Evolutionary conservation across 306 rosid species (phyloP).

Genomic region (Glycyrrhiza uralensis): DNA sequence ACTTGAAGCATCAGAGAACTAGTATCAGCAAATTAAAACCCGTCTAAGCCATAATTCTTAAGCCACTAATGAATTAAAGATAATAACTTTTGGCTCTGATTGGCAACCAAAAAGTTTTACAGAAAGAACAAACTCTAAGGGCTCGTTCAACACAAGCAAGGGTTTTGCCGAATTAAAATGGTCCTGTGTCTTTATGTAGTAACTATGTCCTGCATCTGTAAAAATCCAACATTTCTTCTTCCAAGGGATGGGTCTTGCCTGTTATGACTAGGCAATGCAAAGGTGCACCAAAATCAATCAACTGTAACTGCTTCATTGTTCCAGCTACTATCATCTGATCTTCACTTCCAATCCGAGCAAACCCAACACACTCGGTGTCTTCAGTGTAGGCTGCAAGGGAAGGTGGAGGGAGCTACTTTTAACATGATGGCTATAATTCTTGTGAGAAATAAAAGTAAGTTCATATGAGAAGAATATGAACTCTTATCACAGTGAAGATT

Average conservation of each 20-base stretch:
- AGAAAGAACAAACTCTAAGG: not conserved
- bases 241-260: constrained; percentile 85
- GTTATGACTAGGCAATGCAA: constrained; percentile 89
- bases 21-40: too few relatives aligned
- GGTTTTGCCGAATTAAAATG: not conserved
- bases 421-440: constrained; percentile 1
- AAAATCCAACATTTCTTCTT: constrained; percentile 86
- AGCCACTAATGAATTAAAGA: not conserved
- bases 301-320: constrained; percentile 65
- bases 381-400: constrained; percentile 57
- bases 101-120: not conserved
- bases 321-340: constrained; percentile 79
- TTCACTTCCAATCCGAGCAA: constrained; percentile 88
- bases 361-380: constrained; percentile 78
- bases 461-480: not conserved
- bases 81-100: not conserved
- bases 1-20: not conserved
- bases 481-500: not conserved
- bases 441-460: not conserved
- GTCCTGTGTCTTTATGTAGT: not conserved
- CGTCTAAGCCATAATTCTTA: too few relatives aligned
- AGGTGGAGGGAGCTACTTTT: not conserved
- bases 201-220: constrained; percentile 41
- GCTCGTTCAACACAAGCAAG: not conserved
- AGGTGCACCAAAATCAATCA: constrained; percentile 76